phyloP scores from a whole-genome alignment of 1,284 basidiomycete genomes.

The Stereum hirsutum region DNA sequence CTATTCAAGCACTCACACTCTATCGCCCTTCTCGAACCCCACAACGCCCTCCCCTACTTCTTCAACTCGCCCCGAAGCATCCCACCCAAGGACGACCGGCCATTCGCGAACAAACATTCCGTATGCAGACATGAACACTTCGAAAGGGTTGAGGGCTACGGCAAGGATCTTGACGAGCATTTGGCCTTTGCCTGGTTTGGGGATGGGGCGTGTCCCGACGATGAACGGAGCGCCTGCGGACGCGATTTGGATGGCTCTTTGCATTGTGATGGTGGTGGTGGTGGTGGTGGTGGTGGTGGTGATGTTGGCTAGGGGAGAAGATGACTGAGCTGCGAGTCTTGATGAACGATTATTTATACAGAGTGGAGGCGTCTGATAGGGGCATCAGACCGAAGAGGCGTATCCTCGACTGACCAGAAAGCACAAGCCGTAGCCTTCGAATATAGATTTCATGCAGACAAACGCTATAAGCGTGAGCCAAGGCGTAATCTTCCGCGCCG shows the following conservation, averaged over 20 bases:
- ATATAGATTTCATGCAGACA: too few relatives aligned
- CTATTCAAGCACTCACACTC: conserved; percentile 5
- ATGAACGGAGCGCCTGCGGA: conserved; percentile 7
- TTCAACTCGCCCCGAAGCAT: conserved; percentile 33
- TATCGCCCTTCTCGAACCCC: conserved; percentile 2
- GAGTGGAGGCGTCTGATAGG: too few relatives aligned
- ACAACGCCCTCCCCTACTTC: conserved; percentile 27
- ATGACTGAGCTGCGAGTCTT: too few relatives aligned
- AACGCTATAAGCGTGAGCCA: too few relatives aligned
- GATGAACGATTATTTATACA: too few relatives aligned
- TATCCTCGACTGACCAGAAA: too few relatives aligned
- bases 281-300: too few relatives aligned
- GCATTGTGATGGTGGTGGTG: too few relatives aligned
- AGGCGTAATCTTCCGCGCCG: too few relatives aligned
- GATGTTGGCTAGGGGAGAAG: too few relatives aligned
- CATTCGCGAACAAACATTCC: conserved; percentile 20
- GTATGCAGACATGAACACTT: conserved; percentile 28
- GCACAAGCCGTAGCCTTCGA: too few relatives aligned
- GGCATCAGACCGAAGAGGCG: too few relatives aligned
- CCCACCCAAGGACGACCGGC: conserved; percentile 35
- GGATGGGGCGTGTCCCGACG: conserved; percentile 11
- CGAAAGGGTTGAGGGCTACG: conserved; percentile 26
- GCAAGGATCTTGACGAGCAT: conserved; percentile 25
- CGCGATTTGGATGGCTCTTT: conserved; percentile 18
- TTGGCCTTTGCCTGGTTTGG: conserved; percentile 19